These are phyloP conservation scores for Lecanicillium sp. DNA, from an alignment of 2,329 filamentous ascomycete genomes.

Conservation along the genomic window DNA sequence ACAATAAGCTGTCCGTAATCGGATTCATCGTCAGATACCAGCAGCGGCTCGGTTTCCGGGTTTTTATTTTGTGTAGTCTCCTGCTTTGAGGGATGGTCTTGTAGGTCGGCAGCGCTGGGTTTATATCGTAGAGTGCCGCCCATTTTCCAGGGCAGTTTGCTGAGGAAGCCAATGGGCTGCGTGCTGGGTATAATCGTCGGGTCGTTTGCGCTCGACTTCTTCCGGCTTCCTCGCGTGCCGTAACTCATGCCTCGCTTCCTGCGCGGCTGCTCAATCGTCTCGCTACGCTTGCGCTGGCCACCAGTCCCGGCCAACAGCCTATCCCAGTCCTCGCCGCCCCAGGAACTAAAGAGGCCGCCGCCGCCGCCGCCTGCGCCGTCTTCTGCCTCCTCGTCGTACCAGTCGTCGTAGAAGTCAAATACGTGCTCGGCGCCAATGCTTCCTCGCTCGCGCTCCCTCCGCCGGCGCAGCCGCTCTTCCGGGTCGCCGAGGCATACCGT, in stretches of 20 bases:
- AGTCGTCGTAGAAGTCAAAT: conserved; percentile 98
- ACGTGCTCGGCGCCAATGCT: conserved; percentile 66
- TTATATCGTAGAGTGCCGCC: conserved; percentile 79
- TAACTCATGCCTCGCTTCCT: conserved; percentile 85
- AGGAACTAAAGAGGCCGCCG: conserved; percentile 58
- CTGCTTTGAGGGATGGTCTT: conserved; percentile 65
- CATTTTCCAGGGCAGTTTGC: conserved; percentile 75
- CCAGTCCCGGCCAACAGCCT: conserved; percentile 66
- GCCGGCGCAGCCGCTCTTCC: conserved; percentile 64
- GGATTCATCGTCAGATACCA: conserved; percentile 32
- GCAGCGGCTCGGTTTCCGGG: conserved; percentile 61
- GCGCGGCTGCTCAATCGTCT: conserved; percentile 52
- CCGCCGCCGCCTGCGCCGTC: conserved; percentile 23
- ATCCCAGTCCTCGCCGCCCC: conserved; percentile 81
- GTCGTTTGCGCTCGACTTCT: conserved; percentile 54
- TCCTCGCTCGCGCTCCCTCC: conserved; percentile 52
- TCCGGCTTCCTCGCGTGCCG: conserved; percentile 53
- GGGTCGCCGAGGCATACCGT: conserved; percentile 61
- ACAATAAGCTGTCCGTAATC: conserved; percentile 20
- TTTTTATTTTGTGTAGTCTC: conserved; percentile 16
- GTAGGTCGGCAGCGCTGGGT: conserved; percentile 81
- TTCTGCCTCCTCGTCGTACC: conserved; percentile 57
- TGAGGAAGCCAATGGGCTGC: conserved; percentile 76
- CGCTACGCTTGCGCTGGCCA: conserved; percentile 28
- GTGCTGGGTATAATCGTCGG: conserved; percentile 87